Conservation (phyloP, 495 filamentous ascomycete species). For the Rhypophila decipiens region DNA sequence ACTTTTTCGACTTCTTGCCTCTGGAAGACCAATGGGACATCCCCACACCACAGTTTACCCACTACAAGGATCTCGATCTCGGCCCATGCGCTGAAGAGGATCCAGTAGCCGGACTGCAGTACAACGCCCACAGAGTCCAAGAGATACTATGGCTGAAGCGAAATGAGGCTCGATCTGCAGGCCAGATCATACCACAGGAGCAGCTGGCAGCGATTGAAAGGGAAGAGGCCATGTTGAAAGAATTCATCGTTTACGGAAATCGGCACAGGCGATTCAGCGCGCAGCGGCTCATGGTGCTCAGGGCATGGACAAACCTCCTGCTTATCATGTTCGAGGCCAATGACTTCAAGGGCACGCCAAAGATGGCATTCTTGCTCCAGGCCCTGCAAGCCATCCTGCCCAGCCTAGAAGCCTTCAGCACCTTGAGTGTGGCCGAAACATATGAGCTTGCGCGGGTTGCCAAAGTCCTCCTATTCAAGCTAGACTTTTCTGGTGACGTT, state of each 20-base stretch:
- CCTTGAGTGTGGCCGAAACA: slow-evolving; percentile 57
- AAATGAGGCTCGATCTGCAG: slow-evolving; percentile 46
- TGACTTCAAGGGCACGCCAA: slow-evolving; percentile 60
- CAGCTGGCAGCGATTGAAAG: slow-evolving; percentile 51
- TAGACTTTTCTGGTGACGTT: slow-evolving; percentile 50
- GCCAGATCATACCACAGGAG: slow-evolving; percentile 44
- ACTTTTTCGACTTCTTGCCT: slow-evolving; percentile 87
- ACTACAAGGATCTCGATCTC: slow-evolving; percentile 58
- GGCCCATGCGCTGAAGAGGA: slow-evolving; percentile 49
- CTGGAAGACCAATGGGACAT: slow-evolving; percentile 51
- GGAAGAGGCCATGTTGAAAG: slow-evolving; percentile 52
- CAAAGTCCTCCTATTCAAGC: slow-evolving; percentile 65
- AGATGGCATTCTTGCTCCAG: slow-evolving; percentile 72
- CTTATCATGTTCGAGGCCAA: slow-evolving; percentile 71
- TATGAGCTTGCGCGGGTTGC: slow-evolving; percentile 70
- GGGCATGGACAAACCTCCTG: slow-evolving; percentile 75
- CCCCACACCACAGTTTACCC: slow-evolving; percentile 40
- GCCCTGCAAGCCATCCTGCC: slow-evolving; percentile 79
- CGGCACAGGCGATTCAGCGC: slow-evolving; percentile 51
- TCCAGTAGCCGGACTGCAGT: slow-evolving; percentile 41
- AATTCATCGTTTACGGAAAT: slow-evolving; percentile 57
- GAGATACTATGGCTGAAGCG: slow-evolving; percentile 55
- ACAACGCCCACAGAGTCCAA: slow-evolving; percentile 55
- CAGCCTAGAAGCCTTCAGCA: slow-evolving; percentile 68
- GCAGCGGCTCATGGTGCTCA: slow-evolving; percentile 58